Conservation (phyloP, 2,329 filamentous ascomycete genomes). For the Eutypa lata region DNA sequence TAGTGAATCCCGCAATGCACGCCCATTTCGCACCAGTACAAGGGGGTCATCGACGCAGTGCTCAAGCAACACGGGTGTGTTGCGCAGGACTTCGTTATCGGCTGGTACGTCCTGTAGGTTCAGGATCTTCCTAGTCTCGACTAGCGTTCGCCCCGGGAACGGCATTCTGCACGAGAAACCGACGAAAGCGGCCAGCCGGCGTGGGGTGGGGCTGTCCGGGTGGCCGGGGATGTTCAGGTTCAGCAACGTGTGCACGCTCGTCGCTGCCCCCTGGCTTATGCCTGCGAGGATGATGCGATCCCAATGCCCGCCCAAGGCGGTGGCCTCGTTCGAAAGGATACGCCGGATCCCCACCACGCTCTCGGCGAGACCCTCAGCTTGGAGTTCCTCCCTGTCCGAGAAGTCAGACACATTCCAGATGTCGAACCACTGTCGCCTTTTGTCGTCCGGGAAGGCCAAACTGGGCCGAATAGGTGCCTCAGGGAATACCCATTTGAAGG, state of each 20-base stretch:
- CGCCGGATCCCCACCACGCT: conserved; percentile 30
- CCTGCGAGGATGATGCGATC: conserved; percentile 41
- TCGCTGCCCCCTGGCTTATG: conserved; percentile 45
- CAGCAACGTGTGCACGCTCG: conserved; percentile 21
- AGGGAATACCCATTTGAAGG: conserved; percentile 49
- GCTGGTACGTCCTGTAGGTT: conserved; percentile 20
- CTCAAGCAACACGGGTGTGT: conserved; percentile 44
- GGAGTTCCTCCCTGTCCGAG: conserved; percentile 36
- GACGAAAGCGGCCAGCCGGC: conserved; percentile 19
- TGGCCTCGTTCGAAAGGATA: conserved; percentile 33
- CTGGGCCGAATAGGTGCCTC: conserved; percentile 32
- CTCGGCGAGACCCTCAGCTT: conserved; percentile 38
- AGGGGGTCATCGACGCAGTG: conserved; percentile 43
- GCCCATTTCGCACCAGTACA: conserved; percentile 36
- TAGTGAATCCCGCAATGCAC: conserved; percentile 33
- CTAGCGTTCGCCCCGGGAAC: conserved; percentile 17
- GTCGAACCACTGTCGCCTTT: conserved; percentile 49
- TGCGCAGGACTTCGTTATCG: conserved; percentile 27
- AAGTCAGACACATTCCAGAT: conserved; percentile 40
- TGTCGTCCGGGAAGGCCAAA: conserved; percentile 20
- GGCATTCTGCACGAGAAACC: conserved; percentile 23
- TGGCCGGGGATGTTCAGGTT: conserved; percentile 11
- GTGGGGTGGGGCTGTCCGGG: background rate
- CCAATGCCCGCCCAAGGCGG: conserved; percentile 28
- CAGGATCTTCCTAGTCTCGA: conserved; percentile 26